phyloP scores from a whole-genome alignment of 768 basidiomycete genomes.

The Mycena chlorophos region DNA sequence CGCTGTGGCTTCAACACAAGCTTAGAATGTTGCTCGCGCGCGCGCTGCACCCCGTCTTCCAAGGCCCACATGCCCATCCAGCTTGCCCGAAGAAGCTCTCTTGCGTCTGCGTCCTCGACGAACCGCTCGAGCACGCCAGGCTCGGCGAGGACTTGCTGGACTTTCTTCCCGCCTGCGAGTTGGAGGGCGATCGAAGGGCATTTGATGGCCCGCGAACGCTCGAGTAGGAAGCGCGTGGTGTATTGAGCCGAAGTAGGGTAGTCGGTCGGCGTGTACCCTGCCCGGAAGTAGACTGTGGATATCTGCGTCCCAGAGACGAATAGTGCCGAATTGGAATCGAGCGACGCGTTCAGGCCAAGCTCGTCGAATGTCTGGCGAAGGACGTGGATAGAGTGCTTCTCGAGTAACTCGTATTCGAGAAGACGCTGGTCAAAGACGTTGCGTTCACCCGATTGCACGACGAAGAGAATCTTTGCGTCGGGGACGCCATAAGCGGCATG shows the following conservation, averaged over 20 bases:
- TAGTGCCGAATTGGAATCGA: slow-evolving; percentile 50
- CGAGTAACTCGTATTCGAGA: slow-evolving; percentile 84
- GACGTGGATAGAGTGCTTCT: slow-evolving; percentile 75
- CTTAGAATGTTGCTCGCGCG: slow-evolving; percentile 47
- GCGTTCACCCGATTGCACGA: slow-evolving; percentile 85
- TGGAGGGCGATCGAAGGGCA: slow-evolving; percentile 91
- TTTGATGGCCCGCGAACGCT: slow-evolving; percentile 84
- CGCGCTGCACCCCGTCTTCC: slow-evolving; percentile 49
- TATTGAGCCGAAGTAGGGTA: slow-evolving; percentile 69
- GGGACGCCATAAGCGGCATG: slow-evolving; percentile 69
- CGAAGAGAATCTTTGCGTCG: slow-evolving; percentile 68
- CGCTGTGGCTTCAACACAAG: slow-evolving; percentile 95
- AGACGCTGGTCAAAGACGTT: slow-evolving; percentile 94
- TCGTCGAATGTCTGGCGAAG: slow-evolving; percentile 77
- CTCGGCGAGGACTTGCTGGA: slow-evolving; percentile 83
- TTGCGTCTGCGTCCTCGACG: slow-evolving; percentile 40
- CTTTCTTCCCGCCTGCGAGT: slow-evolving; percentile 94
- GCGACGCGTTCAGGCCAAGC: slow-evolving; percentile 55
- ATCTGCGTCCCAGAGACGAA: slow-evolving; percentile 59
- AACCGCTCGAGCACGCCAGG: slow-evolving; percentile 76
- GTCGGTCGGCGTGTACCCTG: slow-evolving; percentile 84
- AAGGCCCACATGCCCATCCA: slow-evolving; percentile 93
- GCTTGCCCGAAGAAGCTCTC: slow-evolving; percentile 58
- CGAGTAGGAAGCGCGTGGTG: slow-evolving; percentile 72
- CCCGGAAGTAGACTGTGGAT: slow-evolving; percentile 87